These are phyloP conservation scores for Skeletonema tropicum DNA, from an alignment of 108 stramenopile species.

Conservation along the genomic window DNA sequence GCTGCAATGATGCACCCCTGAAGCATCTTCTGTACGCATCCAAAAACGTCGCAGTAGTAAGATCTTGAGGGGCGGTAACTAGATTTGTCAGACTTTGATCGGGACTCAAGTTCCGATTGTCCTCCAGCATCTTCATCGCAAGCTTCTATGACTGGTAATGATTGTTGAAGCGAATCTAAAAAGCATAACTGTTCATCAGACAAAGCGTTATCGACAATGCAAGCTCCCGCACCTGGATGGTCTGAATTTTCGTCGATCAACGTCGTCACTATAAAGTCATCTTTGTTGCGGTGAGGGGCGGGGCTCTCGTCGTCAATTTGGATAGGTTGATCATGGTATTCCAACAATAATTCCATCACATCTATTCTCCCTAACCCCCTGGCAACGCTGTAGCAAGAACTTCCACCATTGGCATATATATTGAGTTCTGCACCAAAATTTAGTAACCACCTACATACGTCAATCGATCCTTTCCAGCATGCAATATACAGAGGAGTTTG, in stretches of 20 bases:
- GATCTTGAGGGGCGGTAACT: conserved; percentile 49
- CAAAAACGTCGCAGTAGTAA: conserved; percentile 73
- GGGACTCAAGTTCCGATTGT: background rate
- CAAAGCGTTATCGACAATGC: conserved; percentile 62
- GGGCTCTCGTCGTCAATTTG: background rate
- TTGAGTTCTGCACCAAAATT: conserved; percentile 63
- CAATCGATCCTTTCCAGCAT: conserved; percentile 61
- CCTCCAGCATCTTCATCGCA: conserved; percentile 14
- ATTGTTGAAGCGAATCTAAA: conserved; percentile 49
- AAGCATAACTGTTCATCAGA: conserved; percentile 39
- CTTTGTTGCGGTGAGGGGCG: background rate
- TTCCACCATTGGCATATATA: conserved; percentile 63
- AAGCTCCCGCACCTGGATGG: conserved; percentile 85
- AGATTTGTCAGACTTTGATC: conserved; percentile 14
- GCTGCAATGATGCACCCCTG: conserved; percentile 26
- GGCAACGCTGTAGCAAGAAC: conserved; percentile 48
- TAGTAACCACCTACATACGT: conserved; percentile 51
- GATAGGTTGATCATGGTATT: background rate
- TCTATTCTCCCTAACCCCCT: conserved; percentile 19
- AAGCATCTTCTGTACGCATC: conserved; percentile 34
- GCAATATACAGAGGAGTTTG: conserved; percentile 81
- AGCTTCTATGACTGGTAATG: conserved; percentile 50
- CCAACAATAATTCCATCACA: conserved; percentile 32
- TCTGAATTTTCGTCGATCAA: conserved; percentile 55
- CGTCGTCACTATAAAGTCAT: conserved; percentile 21